These are phyloP conservation scores for Paraurostyla sp. DNA, from an alignment of 73 alveolate genomes.

Conservation along the genomic window DNA sequence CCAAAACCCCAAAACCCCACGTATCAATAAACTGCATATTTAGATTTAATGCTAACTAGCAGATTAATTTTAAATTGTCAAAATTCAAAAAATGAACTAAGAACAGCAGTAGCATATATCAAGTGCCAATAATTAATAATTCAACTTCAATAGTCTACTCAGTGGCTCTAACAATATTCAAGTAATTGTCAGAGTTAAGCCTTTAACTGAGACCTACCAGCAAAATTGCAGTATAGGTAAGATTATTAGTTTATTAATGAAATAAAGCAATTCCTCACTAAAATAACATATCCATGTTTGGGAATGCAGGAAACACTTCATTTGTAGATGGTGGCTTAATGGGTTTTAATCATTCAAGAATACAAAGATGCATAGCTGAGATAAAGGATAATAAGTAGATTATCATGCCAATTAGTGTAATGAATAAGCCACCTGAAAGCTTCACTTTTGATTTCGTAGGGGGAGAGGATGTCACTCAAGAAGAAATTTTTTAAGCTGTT, in stretches of 20 bases:
- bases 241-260: not conserved
- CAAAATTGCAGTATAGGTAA: not conserved
- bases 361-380: constrained; percentile 13
- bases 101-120: too few species aligned
- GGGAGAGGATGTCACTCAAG: constrained; percentile 88
- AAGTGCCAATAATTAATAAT: too few species aligned
- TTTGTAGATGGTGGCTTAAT: not conserved
- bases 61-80: too few species aligned
- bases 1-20: too few species aligned
- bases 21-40: too few species aligned
- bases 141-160: too few species aligned
- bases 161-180: not conserved
- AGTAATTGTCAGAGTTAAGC: constrained; percentile 43
- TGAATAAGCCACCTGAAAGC: constrained; percentile 35
- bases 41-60: too few species aligned
- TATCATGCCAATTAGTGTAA: not conserved
- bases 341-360: not conserved
- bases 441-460: constrained; percentile 92
- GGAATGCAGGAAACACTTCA: not conserved
- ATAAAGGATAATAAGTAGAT: constrained; percentile 6
- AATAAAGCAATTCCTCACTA: constrained; percentile 1
- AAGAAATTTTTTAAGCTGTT: constrained; percentile 89
- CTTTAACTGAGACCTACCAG: constrained; percentile 42
- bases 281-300: not conserved
- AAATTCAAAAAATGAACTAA: too few species aligned